Percentiles rank a stretch among this genome's conserved stretches.
Evolutionary conservation across 1,284 basidiomycete genomes (phyloP).

Genomic region (Ceratobasidium sp.): DNA sequence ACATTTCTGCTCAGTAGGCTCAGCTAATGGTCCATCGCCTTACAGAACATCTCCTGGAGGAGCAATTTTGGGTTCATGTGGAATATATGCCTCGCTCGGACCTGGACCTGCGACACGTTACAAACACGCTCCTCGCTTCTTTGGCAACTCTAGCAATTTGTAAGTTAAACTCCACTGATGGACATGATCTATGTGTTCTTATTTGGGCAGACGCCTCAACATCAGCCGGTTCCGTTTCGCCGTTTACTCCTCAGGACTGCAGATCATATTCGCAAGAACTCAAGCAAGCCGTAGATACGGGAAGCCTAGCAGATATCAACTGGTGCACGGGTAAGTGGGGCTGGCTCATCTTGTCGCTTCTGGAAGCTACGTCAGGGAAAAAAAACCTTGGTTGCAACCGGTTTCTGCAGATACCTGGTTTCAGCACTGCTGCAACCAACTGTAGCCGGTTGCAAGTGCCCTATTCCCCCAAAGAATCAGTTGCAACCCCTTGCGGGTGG

Average conservation of each 20-base stretch:
- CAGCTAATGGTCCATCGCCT: background rate
- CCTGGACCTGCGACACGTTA: background rate
- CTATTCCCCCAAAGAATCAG: background rate
- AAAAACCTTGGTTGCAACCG: too few species aligned
- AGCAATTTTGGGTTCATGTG: constrained; percentile 41
- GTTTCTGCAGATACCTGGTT: too few species aligned
- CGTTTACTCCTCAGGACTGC: constrained; percentile 22
- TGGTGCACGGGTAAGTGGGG: constrained; percentile 26
- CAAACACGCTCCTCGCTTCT: constrained; percentile 22
- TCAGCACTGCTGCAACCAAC: background rate
- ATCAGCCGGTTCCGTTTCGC: constrained; percentile 36
- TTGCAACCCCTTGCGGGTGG: background rate
- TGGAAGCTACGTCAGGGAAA: too few species aligned
- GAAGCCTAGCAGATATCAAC: constrained; percentile 21
- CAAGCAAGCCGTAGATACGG: constrained; percentile 6
- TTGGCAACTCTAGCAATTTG: constrained; percentile 13
- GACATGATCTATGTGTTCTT: background rate
- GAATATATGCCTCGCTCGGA: constrained; percentile 32
- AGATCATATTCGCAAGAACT: constrained; percentile 23
- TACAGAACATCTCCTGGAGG: constrained; percentile 23
- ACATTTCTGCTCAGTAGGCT: too few species aligned
- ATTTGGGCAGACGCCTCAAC: constrained; percentile 18
- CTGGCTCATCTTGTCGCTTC: too few species aligned
- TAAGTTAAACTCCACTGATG: background rate
- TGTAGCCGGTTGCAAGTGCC: background rate